Conservation (phyloP, 2,329 filamentous ascomycete genomes). For the Talaromyces islandicus region DNA sequence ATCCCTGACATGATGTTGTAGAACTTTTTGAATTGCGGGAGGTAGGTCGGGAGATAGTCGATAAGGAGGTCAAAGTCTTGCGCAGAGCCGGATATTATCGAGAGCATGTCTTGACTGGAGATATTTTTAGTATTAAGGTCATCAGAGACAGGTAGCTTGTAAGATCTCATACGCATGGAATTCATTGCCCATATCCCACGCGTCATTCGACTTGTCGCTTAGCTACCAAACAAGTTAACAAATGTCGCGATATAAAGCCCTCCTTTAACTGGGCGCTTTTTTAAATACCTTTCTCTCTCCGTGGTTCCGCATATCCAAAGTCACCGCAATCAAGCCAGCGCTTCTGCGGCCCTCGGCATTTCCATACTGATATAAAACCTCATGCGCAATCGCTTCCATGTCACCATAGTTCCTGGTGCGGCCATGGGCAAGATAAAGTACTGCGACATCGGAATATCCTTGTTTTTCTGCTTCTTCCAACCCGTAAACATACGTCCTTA, state of each 20-base stretch:
- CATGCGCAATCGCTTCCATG: slow-evolving; percentile 2
- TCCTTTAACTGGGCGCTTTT: no score
- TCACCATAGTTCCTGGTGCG: background rate
- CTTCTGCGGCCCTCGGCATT: background rate
- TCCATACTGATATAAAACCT: slow-evolving; percentile 1
- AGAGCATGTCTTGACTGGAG: slow-evolving; percentile 9
- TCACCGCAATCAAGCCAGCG: slow-evolving; percentile 6
- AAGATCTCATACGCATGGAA: slow-evolving; percentile 2
- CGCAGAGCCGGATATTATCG: slow-evolving; percentile 1
- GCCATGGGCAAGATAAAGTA: slow-evolving; percentile 6
- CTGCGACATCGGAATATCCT: slow-evolving; percentile 1
- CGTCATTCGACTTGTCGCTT: background rate
- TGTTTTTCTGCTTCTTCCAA: background rate
- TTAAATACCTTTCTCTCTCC: slow-evolving; percentile 6
- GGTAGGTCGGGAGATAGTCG: slow-evolving; percentile 4
- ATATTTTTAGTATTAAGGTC: background rate
- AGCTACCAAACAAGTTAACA: background rate
- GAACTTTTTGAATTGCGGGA: slow-evolving; percentile 4
- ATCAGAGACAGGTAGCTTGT: background rate
- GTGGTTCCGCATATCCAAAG: slow-evolving; percentile 9
- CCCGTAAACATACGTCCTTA: slow-evolving; percentile 6
- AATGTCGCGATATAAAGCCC: background rate
- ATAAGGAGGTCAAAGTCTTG: slow-evolving; percentile 7
- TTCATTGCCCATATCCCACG: slow-evolving; percentile 3
- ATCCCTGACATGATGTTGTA: slow-evolving; percentile 9